phyloP scores from a whole-genome alignment of 768 basidiomycete genomes.

The Kwoniella dejecticola region DNA sequence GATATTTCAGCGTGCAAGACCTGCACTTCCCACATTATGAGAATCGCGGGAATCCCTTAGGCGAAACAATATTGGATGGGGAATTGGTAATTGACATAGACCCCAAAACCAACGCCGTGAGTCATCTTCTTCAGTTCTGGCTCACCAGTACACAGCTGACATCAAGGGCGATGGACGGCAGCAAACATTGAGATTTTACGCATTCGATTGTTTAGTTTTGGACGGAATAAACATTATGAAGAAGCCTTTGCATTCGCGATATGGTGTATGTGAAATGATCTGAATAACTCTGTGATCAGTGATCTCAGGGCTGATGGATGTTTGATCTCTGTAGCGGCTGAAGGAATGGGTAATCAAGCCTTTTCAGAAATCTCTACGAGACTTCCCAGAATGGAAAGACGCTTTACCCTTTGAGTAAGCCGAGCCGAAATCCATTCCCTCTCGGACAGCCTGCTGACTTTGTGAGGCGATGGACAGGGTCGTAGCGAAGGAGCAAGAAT shows the following conservation, averaged over 20 bases:
- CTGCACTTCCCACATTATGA: constrained; percentile 90
- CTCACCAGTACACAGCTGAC: not conserved
- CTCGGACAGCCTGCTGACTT: not conserved
- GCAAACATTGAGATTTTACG: constrained; percentile 79
- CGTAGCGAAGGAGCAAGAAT: constrained; percentile 79
- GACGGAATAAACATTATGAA: constrained; percentile 85
- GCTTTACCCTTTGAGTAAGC: constrained; percentile 81
- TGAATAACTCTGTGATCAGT: too few relatives aligned
- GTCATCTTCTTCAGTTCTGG: constrained; percentile 33
- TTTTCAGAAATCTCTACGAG: constrained; percentile 68
- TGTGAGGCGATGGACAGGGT: constrained; percentile 61
- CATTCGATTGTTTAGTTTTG: constrained; percentile 89
- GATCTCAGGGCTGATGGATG: not conserved
- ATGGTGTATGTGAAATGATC: constrained; percentile 67
- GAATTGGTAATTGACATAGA: constrained; percentile 92
- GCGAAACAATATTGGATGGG: constrained; percentile 84
- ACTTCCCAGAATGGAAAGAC: constrained; percentile 68
- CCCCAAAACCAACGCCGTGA: constrained; percentile 68
- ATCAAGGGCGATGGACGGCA: constrained; percentile 52
- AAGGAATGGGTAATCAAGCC: constrained; percentile 81
- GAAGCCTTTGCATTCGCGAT: constrained; percentile 78
- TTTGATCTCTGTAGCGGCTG: constrained; percentile 63
- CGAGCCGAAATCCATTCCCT: not conserved
- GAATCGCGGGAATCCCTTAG: constrained; percentile 66
- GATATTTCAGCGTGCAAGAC: constrained; percentile 72